Evolutionary conservation across 108 stramenopile genomes (phyloP).

Genomic region (Hondaea fermentalgiana): DNA sequence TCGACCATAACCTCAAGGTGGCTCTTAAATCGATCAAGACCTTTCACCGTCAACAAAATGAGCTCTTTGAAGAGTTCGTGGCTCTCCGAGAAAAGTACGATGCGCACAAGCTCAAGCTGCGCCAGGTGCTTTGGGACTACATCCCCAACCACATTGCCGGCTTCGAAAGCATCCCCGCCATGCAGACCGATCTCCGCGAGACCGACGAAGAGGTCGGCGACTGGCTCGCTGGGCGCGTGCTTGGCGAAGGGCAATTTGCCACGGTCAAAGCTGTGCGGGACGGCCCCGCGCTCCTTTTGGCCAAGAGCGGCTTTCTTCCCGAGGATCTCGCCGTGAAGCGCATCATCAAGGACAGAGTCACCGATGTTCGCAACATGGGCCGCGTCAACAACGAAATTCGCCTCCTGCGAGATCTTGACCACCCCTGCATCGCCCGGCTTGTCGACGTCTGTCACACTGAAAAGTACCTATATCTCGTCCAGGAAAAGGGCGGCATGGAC

Average conservation of each 20-base stretch:
- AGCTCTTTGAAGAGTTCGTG: neutral
- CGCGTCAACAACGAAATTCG: constrained; percentile 3
- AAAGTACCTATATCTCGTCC: neutral
- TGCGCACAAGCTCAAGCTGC: neutral
- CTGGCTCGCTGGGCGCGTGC: neutral
- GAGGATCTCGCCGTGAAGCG: neutral
- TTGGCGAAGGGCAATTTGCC: constrained; percentile 12
- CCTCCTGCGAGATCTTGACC: neutral
- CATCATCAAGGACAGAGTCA: neutral
- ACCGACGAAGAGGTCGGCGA: neutral
- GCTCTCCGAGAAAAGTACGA: neutral
- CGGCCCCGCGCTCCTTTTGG: neutral
- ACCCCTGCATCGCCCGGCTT: neutral
- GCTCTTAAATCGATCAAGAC: neutral
- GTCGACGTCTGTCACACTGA: neutral
- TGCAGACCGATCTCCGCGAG: neutral
- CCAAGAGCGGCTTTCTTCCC: neutral
- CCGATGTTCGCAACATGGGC: neutral
- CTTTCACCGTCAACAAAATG: neutral
- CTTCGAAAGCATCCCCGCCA: neutral
- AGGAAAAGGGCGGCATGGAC: neutral
- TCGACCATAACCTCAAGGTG: neutral
- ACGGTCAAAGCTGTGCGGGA: neutral
- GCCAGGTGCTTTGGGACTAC: neutral
- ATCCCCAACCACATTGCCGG: neutral